These are phyloP conservation scores for Carex arenaria DNA, from an alignment of 202 grass and related monocot genomes.

Conservation along the genomic window DNA sequence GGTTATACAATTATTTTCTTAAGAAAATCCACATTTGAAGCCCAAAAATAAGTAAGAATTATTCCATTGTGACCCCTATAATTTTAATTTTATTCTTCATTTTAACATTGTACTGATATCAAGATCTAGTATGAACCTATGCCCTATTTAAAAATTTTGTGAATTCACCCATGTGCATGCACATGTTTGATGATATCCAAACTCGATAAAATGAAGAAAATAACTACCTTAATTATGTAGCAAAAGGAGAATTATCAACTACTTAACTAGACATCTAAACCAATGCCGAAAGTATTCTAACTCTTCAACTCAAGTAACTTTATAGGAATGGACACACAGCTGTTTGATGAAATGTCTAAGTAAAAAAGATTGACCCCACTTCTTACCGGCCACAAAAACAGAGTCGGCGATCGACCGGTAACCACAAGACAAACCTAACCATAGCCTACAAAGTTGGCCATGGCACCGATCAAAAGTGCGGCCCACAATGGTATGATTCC, in stretches of 20 bases:
- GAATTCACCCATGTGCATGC: background rate
- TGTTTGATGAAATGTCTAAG: background rate
- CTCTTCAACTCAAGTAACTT: background rate
- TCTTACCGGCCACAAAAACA: constrained; percentile 73
- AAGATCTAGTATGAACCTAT: too few species aligned
- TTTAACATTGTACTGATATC: too few species aligned
- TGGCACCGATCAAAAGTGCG: constrained; percentile 58
- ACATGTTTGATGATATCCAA: background rate
- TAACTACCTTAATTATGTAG: background rate
- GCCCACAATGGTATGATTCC: constrained; percentile 59
- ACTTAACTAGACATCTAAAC: background rate
- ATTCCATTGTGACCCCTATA: too few species aligned
- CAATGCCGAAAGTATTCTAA: background rate
- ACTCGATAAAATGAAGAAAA: background rate
- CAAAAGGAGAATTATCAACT: background rate
- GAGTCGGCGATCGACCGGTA: constrained; percentile 42
- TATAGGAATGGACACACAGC: background rate
- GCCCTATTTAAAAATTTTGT: too few species aligned
- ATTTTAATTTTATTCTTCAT: too few species aligned
- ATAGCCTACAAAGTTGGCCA: constrained; percentile 77
- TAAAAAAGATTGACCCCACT: background rate
- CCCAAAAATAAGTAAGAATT: too few species aligned
- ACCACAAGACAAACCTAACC: constrained; percentile 93
- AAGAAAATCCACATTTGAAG: too few species aligned
- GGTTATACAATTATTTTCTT: too few species aligned